Percentiles rank a stretch among this genome's conserved stretches.
Conservation (phyloP, 2,329 filamentous ascomycete species). For the Beauveria asiatica region DNA sequence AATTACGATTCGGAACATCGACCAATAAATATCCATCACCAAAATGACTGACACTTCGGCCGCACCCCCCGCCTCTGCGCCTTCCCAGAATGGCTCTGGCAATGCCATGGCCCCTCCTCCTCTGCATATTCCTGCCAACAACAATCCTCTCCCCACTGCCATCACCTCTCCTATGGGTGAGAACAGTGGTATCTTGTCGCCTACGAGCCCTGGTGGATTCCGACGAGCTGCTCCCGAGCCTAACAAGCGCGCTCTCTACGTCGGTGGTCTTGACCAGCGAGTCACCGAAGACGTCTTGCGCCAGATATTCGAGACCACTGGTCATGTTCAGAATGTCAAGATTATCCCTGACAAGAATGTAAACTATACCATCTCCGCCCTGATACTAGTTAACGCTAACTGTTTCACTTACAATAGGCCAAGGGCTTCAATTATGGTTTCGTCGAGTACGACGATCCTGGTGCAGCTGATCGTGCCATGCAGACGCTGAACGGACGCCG, state of each 20-base stretch:
- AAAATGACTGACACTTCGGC: constrained; percentile 40
- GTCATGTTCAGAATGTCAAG: constrained; percentile 97
- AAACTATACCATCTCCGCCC: constrained; percentile 20
- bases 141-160: constrained; percentile 85
- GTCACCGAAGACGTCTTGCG: constrained; percentile 94
- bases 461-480: constrained; percentile 94
- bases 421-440: constrained; percentile 99
- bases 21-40: constrained; percentile 10
- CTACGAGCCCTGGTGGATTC: constrained; percentile 71
- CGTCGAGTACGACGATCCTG: constrained; percentile 96
- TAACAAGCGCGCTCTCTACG: constrained; percentile 95
- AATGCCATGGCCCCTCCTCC: constrained; percentile 63
- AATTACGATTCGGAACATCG: not conserved
- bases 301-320: constrained; percentile 97
- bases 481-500: constrained; percentile 89
- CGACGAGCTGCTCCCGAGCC: constrained; percentile 92
- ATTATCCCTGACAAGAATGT: constrained; percentile 99
- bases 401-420: constrained; percentile 46
- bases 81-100: constrained; percentile 45
- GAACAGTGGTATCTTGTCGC: constrained; percentile 66
- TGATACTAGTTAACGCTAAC: not conserved
- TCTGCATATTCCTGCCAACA: constrained; percentile 92
- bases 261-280: constrained; percentile 87
- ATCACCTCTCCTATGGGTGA: constrained; percentile 78
- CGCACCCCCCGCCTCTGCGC: constrained; percentile 60